A percentile compares a stretch with the other conserved stretches of the same genome.
phyloP scores from a whole-genome alignment of 352 stramenopile genomes.

The Phytophthora brassicae region DNA sequence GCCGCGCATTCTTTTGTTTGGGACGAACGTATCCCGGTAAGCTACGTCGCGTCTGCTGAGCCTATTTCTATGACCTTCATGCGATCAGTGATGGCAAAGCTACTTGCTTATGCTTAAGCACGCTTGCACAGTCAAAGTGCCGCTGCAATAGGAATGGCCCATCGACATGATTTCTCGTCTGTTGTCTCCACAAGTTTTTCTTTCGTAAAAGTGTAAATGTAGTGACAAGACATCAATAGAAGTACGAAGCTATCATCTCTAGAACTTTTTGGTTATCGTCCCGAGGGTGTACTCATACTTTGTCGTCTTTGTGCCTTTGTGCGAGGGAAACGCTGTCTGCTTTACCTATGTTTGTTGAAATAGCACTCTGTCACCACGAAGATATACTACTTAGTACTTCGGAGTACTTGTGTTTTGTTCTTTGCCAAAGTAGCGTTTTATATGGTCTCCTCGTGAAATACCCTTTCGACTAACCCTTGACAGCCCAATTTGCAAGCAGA shows the following conservation, averaged over 20 bases:
- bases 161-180: not conserved
- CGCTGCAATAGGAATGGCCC: too few species aligned
- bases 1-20: constrained; percentile 31
- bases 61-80: constrained; percentile 29
- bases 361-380: too few species aligned
- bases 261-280: constrained; percentile 8
- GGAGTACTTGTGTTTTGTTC: too few species aligned
- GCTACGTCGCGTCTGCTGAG: constrained; percentile 22
- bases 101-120: constrained; percentile 18
- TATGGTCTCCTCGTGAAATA: constrained; percentile 19
- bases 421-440: constrained; percentile 15
- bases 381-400: too few species aligned
- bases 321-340: not conserved
- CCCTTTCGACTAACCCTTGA: constrained; percentile 19
- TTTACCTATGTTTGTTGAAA: not conserved
- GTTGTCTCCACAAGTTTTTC: not conserved
- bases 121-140: too few species aligned
- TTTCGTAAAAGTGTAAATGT: constrained; percentile 19
- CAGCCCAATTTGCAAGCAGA: constrained; percentile 10
- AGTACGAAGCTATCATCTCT: constrained; percentile 19
- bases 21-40: constrained; percentile 38
- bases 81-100: constrained; percentile 26
- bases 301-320: not conserved
- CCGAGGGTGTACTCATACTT: constrained; percentile 3
- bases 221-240: constrained; percentile 8